Base-by-base conservation (phyloP, 352 stramenopile genomes). In the Pythium aquatile region DNA sequence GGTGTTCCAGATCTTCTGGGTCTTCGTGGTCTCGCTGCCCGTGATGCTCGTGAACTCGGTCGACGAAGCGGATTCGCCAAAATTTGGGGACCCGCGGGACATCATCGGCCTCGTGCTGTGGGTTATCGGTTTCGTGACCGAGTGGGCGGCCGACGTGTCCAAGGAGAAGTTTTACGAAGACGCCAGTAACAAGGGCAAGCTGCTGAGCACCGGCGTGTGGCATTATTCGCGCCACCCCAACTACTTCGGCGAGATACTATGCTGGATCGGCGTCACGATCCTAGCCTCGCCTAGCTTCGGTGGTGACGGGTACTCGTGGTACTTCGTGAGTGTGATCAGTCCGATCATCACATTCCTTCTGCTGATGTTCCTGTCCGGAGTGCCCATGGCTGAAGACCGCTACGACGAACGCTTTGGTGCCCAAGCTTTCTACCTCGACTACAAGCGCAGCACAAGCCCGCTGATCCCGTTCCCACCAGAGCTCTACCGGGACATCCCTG, bases 201-300 rank as follows among this genome's bases (percentile, higher is more conserved):
- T 91, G 49, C 74, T 93, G 30, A 67, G 59, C 28, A 77, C 66
- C 4, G 84, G 87, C 20, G 74, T 97, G 29, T 97, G 90, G 90
- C 70, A 70, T n/a, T 96, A 90, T 53, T 95, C 78, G 39, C 83
- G 92, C 20, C 93, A 98, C 75, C 91, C 93, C 0, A 98, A 98
- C 62, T 98, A 98, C 73, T 91, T 97, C 57, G 91, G 90, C 24
- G 93, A 98, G 76, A 92, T 97, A n/a, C 44, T 96, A 33, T 94
- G 92, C 74, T 98, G 91, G 91, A 61, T 82, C 52, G 83, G 83
- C 11, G 20, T 90, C 14, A 84, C 77, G 1, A 46, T 87, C 26
- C 28, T 86, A 8, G 68, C 72, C 29, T 75, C 75, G 33, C 59
- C 72, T 20, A 84, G 69, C 54, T 83, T 86, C 56, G 65, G 55